Evolutionary conservation across 2,329 filamentous ascomycete genomes (phyloP), one percentile per base, ranked within the genome.

Genomic region (Monilinia aucupariae): DNA sequence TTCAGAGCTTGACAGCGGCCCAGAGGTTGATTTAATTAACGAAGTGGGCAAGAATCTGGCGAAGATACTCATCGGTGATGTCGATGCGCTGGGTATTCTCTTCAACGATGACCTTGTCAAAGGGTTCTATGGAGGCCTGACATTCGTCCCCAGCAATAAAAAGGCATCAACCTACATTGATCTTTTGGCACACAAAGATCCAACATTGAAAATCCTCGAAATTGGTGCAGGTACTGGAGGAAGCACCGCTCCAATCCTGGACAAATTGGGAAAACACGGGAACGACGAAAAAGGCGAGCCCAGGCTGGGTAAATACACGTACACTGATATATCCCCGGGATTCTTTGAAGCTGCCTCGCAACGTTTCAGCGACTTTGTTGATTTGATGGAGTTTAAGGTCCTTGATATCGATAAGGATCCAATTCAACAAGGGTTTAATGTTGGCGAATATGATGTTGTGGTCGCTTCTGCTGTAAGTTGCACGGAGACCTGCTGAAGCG

Each of bases 121-220:
- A 30, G 27, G 3, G 27, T 30, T 30, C 27, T 30, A 30, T 30
- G 27, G 27, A 30, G 27, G 27, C 27, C 6, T 30, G 6, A 30
- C 27, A 30, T 30, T 30, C 27, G 27, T 30, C 27, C 27, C 27
- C 27, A 30, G 27, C 27, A 30, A 30, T 30, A 30, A 30, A 6
- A 30, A 30, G 27, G 27, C 27, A 30, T 30, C 27, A 30, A 30
- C 27, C 27, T 30, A 30, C 27, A 30, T 30, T 30, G 27, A 30
- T 30, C 30, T 50, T 22, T 7, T 49, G 15, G 9, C 43, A 17
- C 47, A 37, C 60, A 9, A 65, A 63, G 20, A 69, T 20, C 72
- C 71, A 3, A 64, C 64, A 22, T 37, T 68, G 48, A 64, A 59
- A 17, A 64, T 72, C 45, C 65, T 73, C 5, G 69, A 73, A 39